These are phyloP conservation scores for Leishmania tarentolae DNA, from an alignment of 208 protist species.

Conservation along the genomic window DNA sequence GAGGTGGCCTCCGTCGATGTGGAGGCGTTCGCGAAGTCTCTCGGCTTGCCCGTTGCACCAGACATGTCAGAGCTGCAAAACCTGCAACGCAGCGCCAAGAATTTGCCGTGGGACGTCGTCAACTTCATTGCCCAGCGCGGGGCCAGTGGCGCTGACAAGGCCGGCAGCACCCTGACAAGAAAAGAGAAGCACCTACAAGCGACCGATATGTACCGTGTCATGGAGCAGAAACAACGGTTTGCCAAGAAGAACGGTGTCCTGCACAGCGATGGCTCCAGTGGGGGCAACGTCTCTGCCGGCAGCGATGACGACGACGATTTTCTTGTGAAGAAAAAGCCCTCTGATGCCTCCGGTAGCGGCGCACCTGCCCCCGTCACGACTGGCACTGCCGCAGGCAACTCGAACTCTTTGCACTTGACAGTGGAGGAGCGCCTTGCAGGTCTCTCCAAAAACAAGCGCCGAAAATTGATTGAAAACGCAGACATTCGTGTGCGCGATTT, in stretches of 20 bases:
- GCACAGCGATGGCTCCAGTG: constrained; percentile 15
- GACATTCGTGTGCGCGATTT: constrained; percentile 85
- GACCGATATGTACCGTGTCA: constrained; percentile 84
- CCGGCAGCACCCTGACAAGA: constrained; percentile 41
- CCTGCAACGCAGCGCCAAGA: constrained; percentile 82
- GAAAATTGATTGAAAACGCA: constrained; percentile 75
- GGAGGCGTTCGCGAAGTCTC: constrained; percentile 88
- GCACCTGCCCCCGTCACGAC: neutral
- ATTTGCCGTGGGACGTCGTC: constrained; percentile 87
- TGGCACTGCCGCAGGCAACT: neutral
- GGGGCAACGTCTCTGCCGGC: constrained; percentile 11
- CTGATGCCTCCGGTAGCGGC: neutral
- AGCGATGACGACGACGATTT: constrained; percentile 49
- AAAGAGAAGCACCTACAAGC: constrained; percentile 86
- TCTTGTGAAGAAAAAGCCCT: constrained; percentile 42
- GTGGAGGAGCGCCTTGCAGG: constrained; percentile 84
- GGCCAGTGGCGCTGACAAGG: constrained; percentile 8
- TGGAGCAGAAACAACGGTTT: constrained; percentile 81
- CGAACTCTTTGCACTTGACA: constrained; percentile 46
- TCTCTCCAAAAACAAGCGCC: constrained; percentile 86
- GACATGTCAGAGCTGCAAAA: constrained; percentile 92
- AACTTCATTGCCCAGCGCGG: constrained; percentile 74
- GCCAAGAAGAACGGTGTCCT: constrained; percentile 40
- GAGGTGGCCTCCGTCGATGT: constrained; percentile 90
- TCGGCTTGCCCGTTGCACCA: constrained; percentile 94